Evolutionary conservation across 2,329 filamentous ascomycete species (phyloP).

Genomic region (Calcarisporium arbuscula): DNA sequence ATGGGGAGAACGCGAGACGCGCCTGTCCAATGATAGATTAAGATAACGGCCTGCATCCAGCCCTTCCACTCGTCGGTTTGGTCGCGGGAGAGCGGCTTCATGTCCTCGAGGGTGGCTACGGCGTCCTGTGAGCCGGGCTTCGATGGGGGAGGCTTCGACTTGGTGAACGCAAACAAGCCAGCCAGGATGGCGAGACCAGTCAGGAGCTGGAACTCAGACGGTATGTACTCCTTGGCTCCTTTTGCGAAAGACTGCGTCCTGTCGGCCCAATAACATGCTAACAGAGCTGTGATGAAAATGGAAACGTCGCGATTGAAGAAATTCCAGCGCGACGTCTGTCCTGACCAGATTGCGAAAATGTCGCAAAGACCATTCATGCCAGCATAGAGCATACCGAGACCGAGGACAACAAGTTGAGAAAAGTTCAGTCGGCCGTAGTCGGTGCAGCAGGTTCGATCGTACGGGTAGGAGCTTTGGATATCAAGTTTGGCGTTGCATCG

Average conservation of each 20-base stretch:
- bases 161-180: conserved; percentile 13
- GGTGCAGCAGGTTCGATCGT: conserved; percentile 46
- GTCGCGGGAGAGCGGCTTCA: conserved; percentile 31
- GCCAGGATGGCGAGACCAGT: conserved; percentile 7
- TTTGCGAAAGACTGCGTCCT: conserved; percentile 22
- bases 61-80: conserved; percentile 63
- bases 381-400: conserved; percentile 12
- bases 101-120: conserved; percentile 10
- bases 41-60: conserved; percentile 50
- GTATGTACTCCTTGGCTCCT: conserved; percentile 17
- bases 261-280: conserved; percentile 21
- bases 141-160: conserved; percentile 8
- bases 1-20: conserved; percentile 42
- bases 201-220: conserved; percentile 13
- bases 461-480: conserved; percentile 29
- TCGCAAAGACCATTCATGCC: conserved; percentile 15
- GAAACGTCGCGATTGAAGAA: conserved; percentile 18
- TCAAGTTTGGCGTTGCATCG: conserved; percentile 41
- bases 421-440: conserved; percentile 29
- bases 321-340: conserved; percentile 4
- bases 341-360: conserved; percentile 10
- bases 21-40: conserved; percentile 52
- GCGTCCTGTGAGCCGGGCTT: conserved; percentile 7
- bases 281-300: conserved; percentile 18
- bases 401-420: conserved; percentile 17